Percentiles rank a stretch among this genome's conserved stretches.
Conservation (phyloP, 352 stramenopile genomes). For the Aphanomyces invadans region DNA sequence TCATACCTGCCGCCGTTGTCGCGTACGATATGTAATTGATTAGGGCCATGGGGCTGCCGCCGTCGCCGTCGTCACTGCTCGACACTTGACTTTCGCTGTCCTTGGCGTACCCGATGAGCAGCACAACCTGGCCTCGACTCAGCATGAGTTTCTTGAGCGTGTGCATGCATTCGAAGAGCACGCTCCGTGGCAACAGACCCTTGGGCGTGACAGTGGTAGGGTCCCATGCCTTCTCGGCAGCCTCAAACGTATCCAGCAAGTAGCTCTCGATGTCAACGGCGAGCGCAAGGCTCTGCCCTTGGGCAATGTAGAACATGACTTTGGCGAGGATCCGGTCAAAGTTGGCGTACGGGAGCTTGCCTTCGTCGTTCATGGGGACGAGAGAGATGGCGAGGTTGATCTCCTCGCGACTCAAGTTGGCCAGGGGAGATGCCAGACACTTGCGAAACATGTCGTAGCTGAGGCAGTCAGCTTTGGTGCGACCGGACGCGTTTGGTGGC, state of each 20-base stretch:
- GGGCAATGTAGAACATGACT: background rate
- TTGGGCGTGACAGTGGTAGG: background rate
- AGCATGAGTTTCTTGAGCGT: constrained; percentile 23
- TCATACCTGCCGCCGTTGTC: constrained; percentile 1
- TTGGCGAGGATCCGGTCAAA: constrained; percentile 48
- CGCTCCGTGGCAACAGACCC: background rate
- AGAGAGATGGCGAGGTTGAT: constrained; percentile 23
- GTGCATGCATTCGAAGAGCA: constrained; percentile 18
- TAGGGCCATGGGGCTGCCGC: background rate
- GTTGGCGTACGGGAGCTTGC: constrained; percentile 67
- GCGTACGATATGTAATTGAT: constrained; percentile 17
- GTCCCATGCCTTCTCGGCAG: background rate
- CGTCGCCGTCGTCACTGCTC: background rate
- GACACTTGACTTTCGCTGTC: too few species aligned
- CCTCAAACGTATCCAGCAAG: background rate
- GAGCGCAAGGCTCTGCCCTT: background rate
- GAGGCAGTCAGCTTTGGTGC: constrained; percentile 4
- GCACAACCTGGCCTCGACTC: constrained; percentile 3
- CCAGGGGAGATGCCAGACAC: constrained; percentile 18
- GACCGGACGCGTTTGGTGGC: constrained; percentile 15
- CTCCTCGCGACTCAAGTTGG: constrained; percentile 24
- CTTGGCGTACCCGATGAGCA: constrained; percentile 20
- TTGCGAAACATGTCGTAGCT: constrained; percentile 22
- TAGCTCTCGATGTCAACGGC: constrained; percentile 18
- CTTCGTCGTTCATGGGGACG: constrained; percentile 40